Evolutionary conservation across 306 rosid genomes (phyloP), one percentile per base, ranked within the genome.

Genomic region (Ammopiptanthus mongolicus): DNA sequence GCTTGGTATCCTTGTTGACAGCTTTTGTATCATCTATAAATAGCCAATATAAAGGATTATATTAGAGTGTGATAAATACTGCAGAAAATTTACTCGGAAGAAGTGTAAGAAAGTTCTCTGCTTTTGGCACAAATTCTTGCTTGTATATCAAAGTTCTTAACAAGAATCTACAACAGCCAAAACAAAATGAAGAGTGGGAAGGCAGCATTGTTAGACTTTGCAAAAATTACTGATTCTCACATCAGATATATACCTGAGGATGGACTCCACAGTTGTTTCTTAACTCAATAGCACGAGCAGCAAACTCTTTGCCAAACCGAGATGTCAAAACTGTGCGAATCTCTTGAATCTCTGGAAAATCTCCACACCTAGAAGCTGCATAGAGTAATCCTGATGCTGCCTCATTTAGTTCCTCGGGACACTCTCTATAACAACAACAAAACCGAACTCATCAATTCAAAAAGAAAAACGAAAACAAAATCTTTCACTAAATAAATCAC

Each of bases 361-460:
- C 98, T 75, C 98, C 98, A 23, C 97, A 92, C 67, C 98, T 91
- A 0, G 97, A 90, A 51, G 97, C 86, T 10, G 96, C 92, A 53
- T 74, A 91, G 47, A 95, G 70, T 80, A 91, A 48, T 12, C 97
- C 87, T 2, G 98, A 85, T 23, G 78, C 80, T 33, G 97, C 93
- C 78, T 95, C 97, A 73, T 65, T 83, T 33, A 95, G 74, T 68
- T 95, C 98, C 47, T 80, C 90, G 0, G 97, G 98, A 61, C 98
- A 91, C 55, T 83, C 96, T 69, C 98, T 95, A 6, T 57, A 68
- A 36, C 5, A 73, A 74, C 29, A 42, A 65, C 4, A 64, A 50
- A 6, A 67, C 5, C 4, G 22, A 14, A 15, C 2, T 6, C 42
- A 48, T 61, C 47, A 46, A 25, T 37, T 42, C 12, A 22, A 65